Percentiles rank a stretch among this genome's conserved stretches.
phyloP scores from a whole-genome alignment of 2,329 filamentous ascomycete species.

The Phialophora verrucosa region DNA sequence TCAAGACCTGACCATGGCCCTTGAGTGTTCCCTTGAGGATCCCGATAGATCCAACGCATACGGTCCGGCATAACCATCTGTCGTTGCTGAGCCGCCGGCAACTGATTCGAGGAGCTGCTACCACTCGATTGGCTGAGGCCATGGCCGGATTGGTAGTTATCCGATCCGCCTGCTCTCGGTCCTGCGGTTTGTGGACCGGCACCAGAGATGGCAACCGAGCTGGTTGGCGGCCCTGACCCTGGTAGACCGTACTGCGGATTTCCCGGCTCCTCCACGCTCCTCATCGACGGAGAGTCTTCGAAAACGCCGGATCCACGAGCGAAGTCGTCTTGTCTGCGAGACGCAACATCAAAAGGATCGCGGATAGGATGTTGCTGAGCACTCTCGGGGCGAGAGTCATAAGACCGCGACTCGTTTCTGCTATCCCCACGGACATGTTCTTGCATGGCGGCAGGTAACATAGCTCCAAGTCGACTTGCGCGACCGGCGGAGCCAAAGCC shows the following conservation, averaged over 20 bases:
- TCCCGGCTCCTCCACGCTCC: constrained; percentile 31
- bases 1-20: constrained; percentile 95
- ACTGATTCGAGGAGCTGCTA: constrained; percentile 53
- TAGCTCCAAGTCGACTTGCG: constrained; percentile 79
- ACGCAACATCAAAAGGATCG: constrained; percentile 34
- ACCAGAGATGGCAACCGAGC: constrained; percentile 27
- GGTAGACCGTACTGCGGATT: constrained; percentile 22
- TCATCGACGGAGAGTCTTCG: constrained; percentile 33
- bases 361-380: constrained; percentile 35
- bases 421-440: constrained; percentile 75
- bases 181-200: constrained; percentile 19
- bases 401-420: constrained; percentile 45
- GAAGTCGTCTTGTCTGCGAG: constrained; percentile 33
- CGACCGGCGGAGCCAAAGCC: constrained; percentile 69
- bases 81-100: constrained; percentile 71
- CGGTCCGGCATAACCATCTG: constrained; percentile 99
- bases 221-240: constrained; percentile 19
- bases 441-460: constrained; percentile 90
- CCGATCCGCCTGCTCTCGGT: constrained; percentile 23
- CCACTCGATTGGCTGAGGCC: constrained; percentile 44
- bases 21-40: constrained; percentile 89
- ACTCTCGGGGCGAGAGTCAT: constrained; percentile 35
- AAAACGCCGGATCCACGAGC: constrained; percentile 27
- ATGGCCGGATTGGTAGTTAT: constrained; percentile 42
- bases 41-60: constrained; percentile 98